Base-by-base conservation (phyloP, 306 rosid species). In the Citrullus mucosospermus region DNA sequence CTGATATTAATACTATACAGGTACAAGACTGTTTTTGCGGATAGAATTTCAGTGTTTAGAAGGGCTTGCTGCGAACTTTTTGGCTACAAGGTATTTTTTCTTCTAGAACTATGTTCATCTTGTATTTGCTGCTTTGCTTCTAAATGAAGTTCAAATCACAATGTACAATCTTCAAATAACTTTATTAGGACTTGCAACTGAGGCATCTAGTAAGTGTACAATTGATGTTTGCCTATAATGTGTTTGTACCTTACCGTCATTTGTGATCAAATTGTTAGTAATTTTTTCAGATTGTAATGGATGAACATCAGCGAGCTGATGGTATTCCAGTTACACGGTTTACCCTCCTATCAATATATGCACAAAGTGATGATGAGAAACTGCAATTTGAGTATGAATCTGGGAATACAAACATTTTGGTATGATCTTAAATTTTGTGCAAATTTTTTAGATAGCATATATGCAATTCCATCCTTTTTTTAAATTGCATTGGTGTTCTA, bases 1-100 rank as follows among this genome's bases (percentile, higher is more conserved):
- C 25, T 30, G 58, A 25, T 6, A 13, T 20, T 43, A 41, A 41
- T 61, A 17, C 70, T 16, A n/a, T 65, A 84, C 96, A 95, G 97
- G 84, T 92, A 95, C 91, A 95, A 89, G 90, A 95, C 94, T 30
- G 98, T 95, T 77, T 92, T 95, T 87, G 97, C 97, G 9, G 96
- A 95, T 86, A 85, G 97, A 85, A 95, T 95, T 88, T 91, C 96
- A 53, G 96, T 95, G 78, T 92, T 95, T 87, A 88, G 97, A 79
- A 91, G 97, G 83, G 98, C 97, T 60, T 95, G 98, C 80, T 90
- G 98, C n/a, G 97, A 95, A 87, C 93, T 94, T 74, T 94, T 94
- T 87, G 98, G 98, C 82, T 94, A 92, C 88, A 94, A 94, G 98
- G 96, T 91, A 88, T 22, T 9, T 1, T 77, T 78, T 81, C 41